Evolutionary conservation across 202 grass and related monocot species (phyloP).

Genomic region (Musa balbisiana): DNA sequence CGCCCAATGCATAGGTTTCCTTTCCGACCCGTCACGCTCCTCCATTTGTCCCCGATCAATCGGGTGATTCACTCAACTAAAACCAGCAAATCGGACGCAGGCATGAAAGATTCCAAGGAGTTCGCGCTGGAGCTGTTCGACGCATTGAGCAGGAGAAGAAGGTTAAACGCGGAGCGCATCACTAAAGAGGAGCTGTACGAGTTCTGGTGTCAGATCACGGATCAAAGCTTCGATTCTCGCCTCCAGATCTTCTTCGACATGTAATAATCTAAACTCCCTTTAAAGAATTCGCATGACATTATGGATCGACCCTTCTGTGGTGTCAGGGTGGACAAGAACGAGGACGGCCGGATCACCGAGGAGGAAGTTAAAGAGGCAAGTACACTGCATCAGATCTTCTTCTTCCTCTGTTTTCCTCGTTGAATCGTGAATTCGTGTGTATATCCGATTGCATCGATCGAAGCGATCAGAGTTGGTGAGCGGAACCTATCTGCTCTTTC

Average conservation of each 20-base stretch:
- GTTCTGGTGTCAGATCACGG: slow-evolving; percentile 88
- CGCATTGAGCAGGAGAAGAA: slow-evolving; percentile 66
- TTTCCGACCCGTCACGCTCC: neutral
- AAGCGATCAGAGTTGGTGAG: slow-evolving; percentile 31
- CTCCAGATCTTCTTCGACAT: slow-evolving; percentile 99
- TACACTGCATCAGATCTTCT: too few species aligned
- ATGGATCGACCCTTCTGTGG: neutral
- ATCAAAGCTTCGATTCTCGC: slow-evolving; percentile 94
- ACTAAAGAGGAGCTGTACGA: slow-evolving; percentile 85
- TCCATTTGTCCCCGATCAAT: too few species aligned
- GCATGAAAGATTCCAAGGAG: slow-evolving; percentile 91
- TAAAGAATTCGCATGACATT: too few species aligned
- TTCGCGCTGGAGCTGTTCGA: slow-evolving; percentile 97
- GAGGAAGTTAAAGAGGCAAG: slow-evolving; percentile 95
- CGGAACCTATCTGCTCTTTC: slow-evolving; percentile 43
- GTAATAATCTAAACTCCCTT: slow-evolving; percentile 24
- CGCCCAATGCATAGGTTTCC: slow-evolving; percentile 87
- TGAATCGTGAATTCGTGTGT: too few species aligned
- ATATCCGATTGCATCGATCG: too few species aligned
- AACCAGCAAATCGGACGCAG: slow-evolving; percentile 26
- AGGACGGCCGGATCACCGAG: slow-evolving; percentile 71
- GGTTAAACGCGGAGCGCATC: slow-evolving; percentile 60
- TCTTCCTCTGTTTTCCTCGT: too few species aligned
- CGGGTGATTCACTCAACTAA: neutral
- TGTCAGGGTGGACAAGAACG: slow-evolving; percentile 92